Percentiles rank a stretch among this genome's conserved stretches.
phyloP scores from a whole-genome alignment of 345 rosid genomes.

The Barbarea vulgaris region DNA sequence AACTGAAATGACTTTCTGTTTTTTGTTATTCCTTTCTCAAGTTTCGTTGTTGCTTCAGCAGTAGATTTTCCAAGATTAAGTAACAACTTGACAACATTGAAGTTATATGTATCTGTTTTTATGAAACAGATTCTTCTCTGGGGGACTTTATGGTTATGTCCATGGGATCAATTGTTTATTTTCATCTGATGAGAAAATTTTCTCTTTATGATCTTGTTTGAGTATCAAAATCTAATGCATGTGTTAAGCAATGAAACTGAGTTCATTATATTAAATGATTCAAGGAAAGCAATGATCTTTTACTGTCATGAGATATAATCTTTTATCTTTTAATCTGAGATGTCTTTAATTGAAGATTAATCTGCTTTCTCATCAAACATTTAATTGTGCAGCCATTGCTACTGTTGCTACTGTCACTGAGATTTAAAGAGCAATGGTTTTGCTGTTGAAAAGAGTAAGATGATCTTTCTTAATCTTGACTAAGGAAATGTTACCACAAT shows the following conservation, averaged over 20 bases:
- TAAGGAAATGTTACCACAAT: neutral
- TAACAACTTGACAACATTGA: too few relatives aligned
- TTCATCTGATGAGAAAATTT: too few relatives aligned
- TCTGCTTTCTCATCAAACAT: constrained; percentile 11
- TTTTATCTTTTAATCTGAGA: neutral
- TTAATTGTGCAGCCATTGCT: constrained; percentile 71
- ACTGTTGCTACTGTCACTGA: constrained; percentile 87
- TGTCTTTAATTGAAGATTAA: neutral
- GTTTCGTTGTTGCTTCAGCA: too few relatives aligned
- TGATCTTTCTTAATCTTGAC: constrained; percentile 7
- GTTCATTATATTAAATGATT: constrained; percentile 16
- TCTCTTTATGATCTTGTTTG: too few relatives aligned
- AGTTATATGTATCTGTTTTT: too few relatives aligned
- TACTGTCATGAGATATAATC: constrained; percentile 9
- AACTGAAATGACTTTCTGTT: too few relatives aligned
- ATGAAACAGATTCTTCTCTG: too few relatives aligned
- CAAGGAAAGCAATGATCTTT: neutral
- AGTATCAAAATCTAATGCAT: too few relatives aligned
- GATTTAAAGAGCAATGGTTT: constrained; percentile 89
- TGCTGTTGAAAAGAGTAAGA: constrained; percentile 85
- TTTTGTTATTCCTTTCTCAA: too few relatives aligned
- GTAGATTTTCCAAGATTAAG: too few relatives aligned
- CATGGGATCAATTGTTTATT: too few relatives aligned
- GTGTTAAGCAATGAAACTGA: constrained; percentile 16
- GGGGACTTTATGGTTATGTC: too few relatives aligned